A percentile compares a stretch with the other conserved stretches of the same genome.
Evolutionary conservation across 2,329 filamentous ascomycete genomes (phyloP).

Genomic region (Aspergillus latus): DNA sequence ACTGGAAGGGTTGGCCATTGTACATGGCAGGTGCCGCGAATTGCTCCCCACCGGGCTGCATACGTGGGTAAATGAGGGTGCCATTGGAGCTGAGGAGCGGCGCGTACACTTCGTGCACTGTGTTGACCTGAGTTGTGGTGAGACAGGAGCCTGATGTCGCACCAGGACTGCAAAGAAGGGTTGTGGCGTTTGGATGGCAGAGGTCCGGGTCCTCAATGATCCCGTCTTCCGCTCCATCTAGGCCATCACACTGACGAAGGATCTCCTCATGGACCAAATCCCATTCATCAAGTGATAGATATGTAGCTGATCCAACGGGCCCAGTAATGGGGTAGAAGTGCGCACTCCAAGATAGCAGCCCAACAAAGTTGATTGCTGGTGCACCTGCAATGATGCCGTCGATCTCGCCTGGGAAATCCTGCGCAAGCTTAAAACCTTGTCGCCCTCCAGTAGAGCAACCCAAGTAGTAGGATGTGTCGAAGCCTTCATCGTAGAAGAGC

Average conservation of each 20-base stretch:
- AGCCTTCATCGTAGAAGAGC: constrained; percentile 49
- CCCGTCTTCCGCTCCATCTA: constrained; percentile 52
- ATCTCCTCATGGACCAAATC: constrained; percentile 48
- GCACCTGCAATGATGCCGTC: constrained; percentile 55
- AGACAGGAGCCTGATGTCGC: constrained; percentile 40
- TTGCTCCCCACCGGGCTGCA: constrained; percentile 13
- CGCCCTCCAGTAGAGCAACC: constrained; percentile 62
- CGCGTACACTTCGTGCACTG: constrained; percentile 17
- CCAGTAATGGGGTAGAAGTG: constrained; percentile 47
- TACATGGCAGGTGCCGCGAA: constrained; percentile 10
- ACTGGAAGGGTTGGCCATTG: constrained; percentile 11
- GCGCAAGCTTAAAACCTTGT: constrained; percentile 56
- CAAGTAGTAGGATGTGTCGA: constrained; percentile 43
- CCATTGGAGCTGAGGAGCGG: constrained; percentile 23
- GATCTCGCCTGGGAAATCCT: constrained; percentile 57
- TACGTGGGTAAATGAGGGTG: constrained; percentile 29
- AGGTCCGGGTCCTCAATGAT: constrained; percentile 51
- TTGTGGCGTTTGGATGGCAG: constrained; percentile 41
- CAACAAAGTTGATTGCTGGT: constrained; percentile 50
- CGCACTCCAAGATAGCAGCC: constrained; percentile 47
- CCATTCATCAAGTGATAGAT: constrained; percentile 50
- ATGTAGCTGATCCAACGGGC: constrained; percentile 47
- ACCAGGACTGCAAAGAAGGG: constrained; percentile 33
- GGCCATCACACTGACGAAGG: constrained; percentile 51
- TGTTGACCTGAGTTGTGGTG: constrained; percentile 45